Evolutionary conservation across 2,329 filamentous ascomycete species (phyloP), one percentile per base, ranked within the genome.

Genomic region (Rosellinia necatrix): DNA sequence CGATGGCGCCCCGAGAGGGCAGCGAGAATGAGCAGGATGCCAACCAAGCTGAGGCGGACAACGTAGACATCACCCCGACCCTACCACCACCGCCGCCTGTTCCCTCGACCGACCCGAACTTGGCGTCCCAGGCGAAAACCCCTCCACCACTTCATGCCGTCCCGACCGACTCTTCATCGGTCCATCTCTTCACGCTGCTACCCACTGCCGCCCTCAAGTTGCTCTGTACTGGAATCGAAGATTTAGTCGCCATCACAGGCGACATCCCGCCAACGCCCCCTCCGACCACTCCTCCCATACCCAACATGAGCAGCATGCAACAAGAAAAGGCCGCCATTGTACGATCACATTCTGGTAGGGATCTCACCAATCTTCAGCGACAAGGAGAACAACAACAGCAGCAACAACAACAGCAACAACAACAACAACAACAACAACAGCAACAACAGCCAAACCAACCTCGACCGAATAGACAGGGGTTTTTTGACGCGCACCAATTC

Each of bases 201-300:
- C 85, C 91, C 3, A 79, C 87, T 48, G 86, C 86, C 2, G 92
- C 92, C 4, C 81, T 97, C 68, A 89, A 88, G 68, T 78, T 96
- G 61, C 81, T 97, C n/a, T 87, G 87, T 63, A 80, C 84, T 34
- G 84, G 84, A 55, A 78, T 92, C 58, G 88, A 92, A 66, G 80
- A 84, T 3, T 79, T 94, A 48, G 87, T 91, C 24, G 81, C 82
- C 60, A 78, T 87, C 56, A 90, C 88, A 1, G 89, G 90, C 68
- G 90, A 96, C 67, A 79, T 94, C 10, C 90, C 90, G 19, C 89
- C 88, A 13, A 94, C 88, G n/a, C 90, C 88, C 52, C 88, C 89
- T 4, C 81, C 87, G 2, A 81, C 80, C 49, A 81, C 80, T 21
- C 83, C 84, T 0, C 81, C 80, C 2, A 81, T 86, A n/a, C 85